Base-by-base conservation (phyloP, 139 green algal species). In the Picochlorum sp. region DNA sequence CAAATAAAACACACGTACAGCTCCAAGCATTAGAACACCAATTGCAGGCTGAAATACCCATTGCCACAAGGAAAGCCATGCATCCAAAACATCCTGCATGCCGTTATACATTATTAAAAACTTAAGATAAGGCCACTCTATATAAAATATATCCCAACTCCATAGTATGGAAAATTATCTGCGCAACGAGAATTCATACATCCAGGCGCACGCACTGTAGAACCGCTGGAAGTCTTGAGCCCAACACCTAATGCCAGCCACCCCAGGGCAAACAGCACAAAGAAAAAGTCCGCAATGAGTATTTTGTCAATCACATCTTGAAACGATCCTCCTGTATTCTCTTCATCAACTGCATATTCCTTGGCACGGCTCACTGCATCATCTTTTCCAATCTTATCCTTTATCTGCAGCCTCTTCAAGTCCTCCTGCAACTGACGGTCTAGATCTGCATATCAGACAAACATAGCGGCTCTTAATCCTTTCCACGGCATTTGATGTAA, bases 201-300 rank as follows among this genome's bases (percentile, higher is more conserved):
- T 18, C 12, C 18, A 18, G 22, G 9, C 20, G 4, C 24, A n/a
- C 57, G 50, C 44, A 81, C 74, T 31, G 70, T 70, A 49, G 39
- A 63, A 1, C 74, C 33, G 7, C 75, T 12, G 2, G 57, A 50
- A 2, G 32, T 55, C 20, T 76, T 73, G 24, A 63, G 69, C 9
- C 33, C 79, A 6, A 91, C 63, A 9, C 74, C 84, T 4, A 65
- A 70, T 10, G 44, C 74, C 26, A 94, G 73, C 82, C 80, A 91
- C 7, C 50, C 81, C 31, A 92, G 56, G 2, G 78, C 73, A 16
- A 81, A 64, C 28, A 85, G 61, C 4, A 94, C 72, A 35, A 91
- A 81, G 73, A 94, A 94, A 57, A 94, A 92, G 65, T 94, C 86
- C 7, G 79, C 86, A n/a, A 94, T 92, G 2, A 94, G 70, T 22